Conservation (phyloP, 2,329 filamentous ascomycete genomes). For the Fusarium praegraminearum region DNA sequence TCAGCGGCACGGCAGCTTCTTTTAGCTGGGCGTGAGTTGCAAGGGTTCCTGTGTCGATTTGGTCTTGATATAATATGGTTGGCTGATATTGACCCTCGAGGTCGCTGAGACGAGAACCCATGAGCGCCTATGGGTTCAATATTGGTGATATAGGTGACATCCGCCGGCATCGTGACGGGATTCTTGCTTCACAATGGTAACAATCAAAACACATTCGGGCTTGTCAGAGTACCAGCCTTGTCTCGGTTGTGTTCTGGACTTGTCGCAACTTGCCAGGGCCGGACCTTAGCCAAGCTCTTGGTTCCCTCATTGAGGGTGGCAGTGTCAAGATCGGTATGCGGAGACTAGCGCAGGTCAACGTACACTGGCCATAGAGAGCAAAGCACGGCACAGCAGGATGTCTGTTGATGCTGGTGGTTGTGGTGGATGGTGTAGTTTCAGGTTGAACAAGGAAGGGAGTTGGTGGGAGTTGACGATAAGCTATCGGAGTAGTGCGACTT, state of each 20-base stretch:
- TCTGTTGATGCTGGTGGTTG: slow-evolving; percentile 23
- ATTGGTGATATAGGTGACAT: slow-evolving; percentile 31
- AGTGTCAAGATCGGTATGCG: slow-evolving; percentile 44
- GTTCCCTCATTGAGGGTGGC: slow-evolving; percentile 19
- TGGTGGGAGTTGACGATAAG: slow-evolving; percentile 1
- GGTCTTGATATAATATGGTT: slow-evolving; percentile 37
- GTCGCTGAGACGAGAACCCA: slow-evolving; percentile 2
- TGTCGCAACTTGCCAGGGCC: slow-evolving; percentile 22
- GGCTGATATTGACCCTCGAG: slow-evolving; percentile 8
- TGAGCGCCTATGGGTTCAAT: slow-evolving; percentile 26
- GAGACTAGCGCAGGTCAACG: slow-evolving; percentile 21
- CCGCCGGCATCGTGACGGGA: slow-evolving; percentile 34
- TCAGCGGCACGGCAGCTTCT: slow-evolving; percentile 21
- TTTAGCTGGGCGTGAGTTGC: slow-evolving; percentile 16
- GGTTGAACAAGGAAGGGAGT: slow-evolving; percentile 35
- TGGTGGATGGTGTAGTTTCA: slow-evolving; percentile 44
- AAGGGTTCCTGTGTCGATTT: slow-evolving; percentile 11
- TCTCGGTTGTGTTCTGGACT: slow-evolving; percentile 31
- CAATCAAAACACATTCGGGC: slow-evolving; percentile 11
- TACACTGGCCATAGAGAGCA: not conserved
- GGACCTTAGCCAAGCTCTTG: slow-evolving; percentile 11
- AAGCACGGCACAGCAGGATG: not conserved
- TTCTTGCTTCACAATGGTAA: slow-evolving; percentile 29
- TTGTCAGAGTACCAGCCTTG: slow-evolving; percentile 27
- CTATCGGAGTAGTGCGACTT: not conserved